Percentiles rank a stretch among this genome's conserved stretches.
Evolutionary conservation across 768 basidiomycete species (phyloP).

Genomic region (Russula olivacea): DNA sequence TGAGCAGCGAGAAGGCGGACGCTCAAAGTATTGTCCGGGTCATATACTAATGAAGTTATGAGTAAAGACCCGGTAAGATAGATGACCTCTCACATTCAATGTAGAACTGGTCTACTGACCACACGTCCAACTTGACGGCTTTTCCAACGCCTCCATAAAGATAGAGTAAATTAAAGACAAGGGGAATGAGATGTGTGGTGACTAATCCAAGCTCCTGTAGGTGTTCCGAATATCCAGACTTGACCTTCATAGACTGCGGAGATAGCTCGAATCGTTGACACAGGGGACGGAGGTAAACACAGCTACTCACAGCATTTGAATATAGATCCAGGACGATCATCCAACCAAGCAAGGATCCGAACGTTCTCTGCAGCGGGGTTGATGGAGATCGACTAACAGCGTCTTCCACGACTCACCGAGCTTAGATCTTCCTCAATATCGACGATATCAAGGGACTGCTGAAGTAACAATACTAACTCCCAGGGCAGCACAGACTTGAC

Average conservation of each 20-base stretch:
- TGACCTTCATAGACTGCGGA: slow-evolving; percentile 77
- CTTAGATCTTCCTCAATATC: slow-evolving; percentile 37
- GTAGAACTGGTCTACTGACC: slow-evolving; percentile 81
- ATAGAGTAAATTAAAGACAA: slow-evolving; percentile 57
- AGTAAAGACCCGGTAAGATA: neutral
- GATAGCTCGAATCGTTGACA: slow-evolving; percentile 4
- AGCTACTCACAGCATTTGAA: slow-evolving; percentile 62
- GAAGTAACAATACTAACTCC: slow-evolving; percentile 62
- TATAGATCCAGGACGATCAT: slow-evolving; percentile 87
- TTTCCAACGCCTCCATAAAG: slow-evolving; percentile 60
- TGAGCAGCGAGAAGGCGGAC: slow-evolving; percentile 74
- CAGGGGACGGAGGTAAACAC: too few relatives aligned
- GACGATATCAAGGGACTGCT: slow-evolving; percentile 39
- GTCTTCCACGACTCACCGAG: slow-evolving; percentile 2
- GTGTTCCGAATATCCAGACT: slow-evolving; percentile 81
- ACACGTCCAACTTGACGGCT: slow-evolving; percentile 75
- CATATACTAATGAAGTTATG: slow-evolving; percentile 47
- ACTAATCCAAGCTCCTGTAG: slow-evolving; percentile 68
- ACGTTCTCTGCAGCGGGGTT: slow-evolving; percentile 36
- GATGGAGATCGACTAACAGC: neutral
- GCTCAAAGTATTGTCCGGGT: slow-evolving; percentile 45
- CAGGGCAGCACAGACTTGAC: slow-evolving; percentile 53
- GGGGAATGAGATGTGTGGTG: slow-evolving; percentile 59
- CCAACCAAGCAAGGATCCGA: slow-evolving; percentile 79
- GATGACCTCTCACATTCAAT: slow-evolving; percentile 50